These are phyloP conservation scores for Cymbomonas tetramitiformis DNA, from an alignment of 139 green algal species.

Conservation along the genomic window DNA sequence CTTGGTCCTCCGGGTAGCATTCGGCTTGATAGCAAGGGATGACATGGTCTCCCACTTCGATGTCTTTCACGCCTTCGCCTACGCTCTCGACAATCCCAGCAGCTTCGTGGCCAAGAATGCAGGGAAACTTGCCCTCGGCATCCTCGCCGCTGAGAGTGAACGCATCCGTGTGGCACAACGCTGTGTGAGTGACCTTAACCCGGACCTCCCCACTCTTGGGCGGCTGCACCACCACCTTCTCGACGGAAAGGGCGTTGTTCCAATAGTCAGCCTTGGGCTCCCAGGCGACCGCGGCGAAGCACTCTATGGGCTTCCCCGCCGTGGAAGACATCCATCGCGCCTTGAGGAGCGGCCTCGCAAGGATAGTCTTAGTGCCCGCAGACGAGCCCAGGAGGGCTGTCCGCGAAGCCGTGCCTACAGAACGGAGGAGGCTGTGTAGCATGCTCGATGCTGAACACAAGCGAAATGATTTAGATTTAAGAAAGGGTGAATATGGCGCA, in stretches of 20 bases:
- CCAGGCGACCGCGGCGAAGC: conserved; percentile 82
- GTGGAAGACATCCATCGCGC: no score
- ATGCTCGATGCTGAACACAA: no score
- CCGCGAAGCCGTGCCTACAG: no score
- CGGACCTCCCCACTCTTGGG: conserved; percentile 75
- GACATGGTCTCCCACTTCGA: conserved; percentile 66
- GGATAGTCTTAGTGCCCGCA: no score
- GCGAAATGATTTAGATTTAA: no score
- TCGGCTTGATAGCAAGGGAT: conserved; percentile 65
- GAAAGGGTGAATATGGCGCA: no score
- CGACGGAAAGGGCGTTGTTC: conserved; percentile 69
- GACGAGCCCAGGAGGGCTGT: no score
- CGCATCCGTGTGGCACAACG: conserved; percentile 85
- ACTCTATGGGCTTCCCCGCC: conserved; percentile 58
- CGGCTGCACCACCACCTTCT: conserved; percentile 62
- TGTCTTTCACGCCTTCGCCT: conserved; percentile 45
- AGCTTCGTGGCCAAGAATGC: conserved; percentile 89
- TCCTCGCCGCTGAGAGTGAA: conserved; percentile 77
- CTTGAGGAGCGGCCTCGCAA: no score
- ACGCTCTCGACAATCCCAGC: conserved; percentile 79
- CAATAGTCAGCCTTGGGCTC: no score
- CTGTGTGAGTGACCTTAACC: conserved; percentile 47
- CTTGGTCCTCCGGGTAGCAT: background rate
- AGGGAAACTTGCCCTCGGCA: conserved; percentile 76
- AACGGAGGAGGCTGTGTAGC: no score